Evolutionary conservation across 73 alveolate genomes (phyloP).

Genomic region (Paramecium tetraurelia): DNA sequence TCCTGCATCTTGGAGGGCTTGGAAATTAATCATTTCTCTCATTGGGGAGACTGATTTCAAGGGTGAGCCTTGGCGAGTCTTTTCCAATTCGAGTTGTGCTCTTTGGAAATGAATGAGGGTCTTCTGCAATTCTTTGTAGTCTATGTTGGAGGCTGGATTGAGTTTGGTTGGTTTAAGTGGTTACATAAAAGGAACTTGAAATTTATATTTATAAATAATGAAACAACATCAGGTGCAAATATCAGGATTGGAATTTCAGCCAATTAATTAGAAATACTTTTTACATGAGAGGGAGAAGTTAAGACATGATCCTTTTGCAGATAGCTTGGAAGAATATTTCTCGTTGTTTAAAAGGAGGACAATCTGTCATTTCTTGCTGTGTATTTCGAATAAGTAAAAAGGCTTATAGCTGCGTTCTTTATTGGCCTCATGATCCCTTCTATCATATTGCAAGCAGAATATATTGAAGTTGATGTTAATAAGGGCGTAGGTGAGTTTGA

Average conservation of each 20-base stretch:
- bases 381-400: not conserved
- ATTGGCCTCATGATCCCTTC: not conserved
- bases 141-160: conserved; percentile 51
- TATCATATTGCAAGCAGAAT: not conserved
- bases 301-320: not conserved
- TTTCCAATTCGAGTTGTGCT: conserved; percentile 57
- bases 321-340: not conserved
- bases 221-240: not conserved
- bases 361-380: not conserved
- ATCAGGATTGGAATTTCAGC: not conserved
- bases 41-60: conserved; percentile 49
- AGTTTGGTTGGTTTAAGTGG: conserved; percentile 32
- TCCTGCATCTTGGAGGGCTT: conserved; percentile 63
- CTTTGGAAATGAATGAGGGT: conserved; percentile 55
- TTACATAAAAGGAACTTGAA: not conserved
- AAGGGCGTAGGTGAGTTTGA: not conserved
- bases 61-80: conserved; percentile 55
- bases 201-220: not conserved
- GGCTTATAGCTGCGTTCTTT: not conserved
- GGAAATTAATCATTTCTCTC: conserved; percentile 60
- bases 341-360: not conserved
- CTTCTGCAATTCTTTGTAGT: conserved; percentile 55
- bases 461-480: not conserved
- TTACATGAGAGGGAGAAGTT: not conserved
- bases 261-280: not conserved